Evolutionary conservation across 805 yeast species (phyloP), one percentile per base, ranked within the genome.

Genomic region (Zygoascus flipseniorum): DNA sequence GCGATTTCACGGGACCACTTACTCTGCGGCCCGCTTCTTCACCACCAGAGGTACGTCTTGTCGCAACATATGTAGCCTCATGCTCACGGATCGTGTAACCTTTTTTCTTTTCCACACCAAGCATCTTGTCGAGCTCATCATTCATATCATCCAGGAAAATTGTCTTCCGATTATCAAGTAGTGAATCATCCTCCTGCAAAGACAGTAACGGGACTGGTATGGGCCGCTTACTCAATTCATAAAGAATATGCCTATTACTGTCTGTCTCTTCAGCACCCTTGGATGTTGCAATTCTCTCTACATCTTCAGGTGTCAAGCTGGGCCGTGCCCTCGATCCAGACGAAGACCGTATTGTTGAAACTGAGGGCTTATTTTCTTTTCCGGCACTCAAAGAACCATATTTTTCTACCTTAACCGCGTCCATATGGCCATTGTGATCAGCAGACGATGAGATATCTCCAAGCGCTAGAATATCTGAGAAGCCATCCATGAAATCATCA

Each of bases 41-140:
- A 8, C 16, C n/a, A 8, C 23, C 19, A n/a, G 31, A 26, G 13
- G 56, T 48, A 5, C 45, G 11, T 31, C 58, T 49, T 14, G 58
- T 43, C 19, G 63, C 64, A 46, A 57, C 44, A 9, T 61, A 63
- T 4, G 60, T 51, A 10, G 52, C 47, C 18, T 54, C 52, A 43
- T 58, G 58, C 42, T 61, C 62, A 13, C 62, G 52, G 20, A 62
- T 28, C 4, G 59, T 55, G 50, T 62, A 62, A 5, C 64, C 64
- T 8, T 14, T 19, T 2, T 61, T 56, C 55, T 58, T 58, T 46
- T 61, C 60, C 3, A 52, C 53, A n/a, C 51, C 46, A 37, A 61
- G 44, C 18, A 62, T 48, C 42, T 51, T 54, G 43, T 62, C 65
- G 45, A 62, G 57, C 54, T 61, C 63, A 19, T 59, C 57, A 46